phyloP scores from a whole-genome alignment of 305 asterid genomes.

The Fraxinus xanthoxyloides region DNA sequence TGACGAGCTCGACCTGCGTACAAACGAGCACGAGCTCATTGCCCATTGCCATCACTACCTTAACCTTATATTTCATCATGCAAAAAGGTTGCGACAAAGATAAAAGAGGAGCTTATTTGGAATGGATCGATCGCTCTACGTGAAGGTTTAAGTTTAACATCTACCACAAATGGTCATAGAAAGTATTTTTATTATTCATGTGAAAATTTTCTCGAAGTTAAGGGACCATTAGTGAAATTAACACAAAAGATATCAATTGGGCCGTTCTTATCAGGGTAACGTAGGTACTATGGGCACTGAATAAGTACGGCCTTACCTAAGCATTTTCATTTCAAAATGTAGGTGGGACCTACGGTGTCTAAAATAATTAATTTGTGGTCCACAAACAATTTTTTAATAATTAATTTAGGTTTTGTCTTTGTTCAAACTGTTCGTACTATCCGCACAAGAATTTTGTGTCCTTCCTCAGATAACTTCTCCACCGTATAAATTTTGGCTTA shows the following conservation, averaged over 20 bases:
- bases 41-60: too few species aligned
- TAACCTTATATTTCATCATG: not conserved
- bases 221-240: not conserved
- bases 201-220: not conserved
- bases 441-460: slow-evolving; percentile 58
- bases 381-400: not conserved
- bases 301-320: slow-evolving; percentile 58
- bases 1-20: too few species aligned
- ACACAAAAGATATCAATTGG: not conserved
- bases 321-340: not conserved
- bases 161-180: not conserved
- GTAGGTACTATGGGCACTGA: slow-evolving; percentile 31
- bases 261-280: slow-evolving; percentile 61
- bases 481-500: slow-evolving; percentile 47
- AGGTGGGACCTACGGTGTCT: not conserved
- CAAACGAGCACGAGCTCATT: too few species aligned
- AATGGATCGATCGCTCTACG: not conserved
- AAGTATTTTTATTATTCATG: not conserved
- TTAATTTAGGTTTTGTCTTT: not conserved
- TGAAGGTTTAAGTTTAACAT: not conserved
- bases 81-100: not conserved
- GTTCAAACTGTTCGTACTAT: slow-evolving; percentile 47
- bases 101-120: not conserved
- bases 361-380: not conserved
- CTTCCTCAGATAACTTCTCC: slow-evolving; percentile 78